Percentiles rank a stretch among this genome's conserved stretches.
phyloP scores from a whole-genome alignment of 306 rosid genomes.

The Erythrophleum fordii region DNA sequence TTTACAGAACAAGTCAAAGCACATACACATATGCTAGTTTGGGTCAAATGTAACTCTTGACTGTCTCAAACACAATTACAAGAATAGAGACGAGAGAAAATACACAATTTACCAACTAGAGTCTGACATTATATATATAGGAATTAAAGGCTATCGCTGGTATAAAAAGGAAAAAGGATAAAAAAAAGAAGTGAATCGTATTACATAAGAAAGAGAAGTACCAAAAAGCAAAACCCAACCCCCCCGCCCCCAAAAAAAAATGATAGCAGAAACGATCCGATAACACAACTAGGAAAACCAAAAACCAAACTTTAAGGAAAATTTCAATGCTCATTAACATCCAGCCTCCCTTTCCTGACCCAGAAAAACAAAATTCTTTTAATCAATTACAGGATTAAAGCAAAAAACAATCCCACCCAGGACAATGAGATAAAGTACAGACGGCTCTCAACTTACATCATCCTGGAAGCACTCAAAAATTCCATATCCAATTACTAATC shows the following conservation, averaged over 20 bases:
- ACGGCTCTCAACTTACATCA: not conserved
- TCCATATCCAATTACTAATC: not conserved
- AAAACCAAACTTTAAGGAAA: not conserved
- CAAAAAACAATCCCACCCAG: conserved; percentile 6
- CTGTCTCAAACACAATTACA: not conserved
- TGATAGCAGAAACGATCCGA: not conserved
- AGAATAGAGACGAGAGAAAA: not conserved
- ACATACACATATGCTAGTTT: not conserved
- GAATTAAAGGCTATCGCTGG: not conserved
- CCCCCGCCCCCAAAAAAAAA: too few species aligned
- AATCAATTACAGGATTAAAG: not conserved
- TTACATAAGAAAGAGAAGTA: not conserved
- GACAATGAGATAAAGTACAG: not conserved
- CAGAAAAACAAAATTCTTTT: conserved; percentile 15
- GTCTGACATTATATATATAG: not conserved
- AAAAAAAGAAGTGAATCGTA: not conserved
- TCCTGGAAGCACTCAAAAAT: conserved; percentile 21
- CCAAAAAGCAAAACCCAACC: not conserved
- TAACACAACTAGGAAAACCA: not conserved
- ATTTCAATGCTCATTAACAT: not conserved
- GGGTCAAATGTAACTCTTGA: not conserved
- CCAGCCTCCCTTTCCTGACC: not conserved
- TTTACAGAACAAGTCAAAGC: not conserved
- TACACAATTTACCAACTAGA: too few species aligned
- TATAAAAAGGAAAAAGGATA: too few species aligned